Evolutionary conservation across 148 eudicot species (phyloP).

Genomic region (Vaccinium macrocarpon): DNA sequence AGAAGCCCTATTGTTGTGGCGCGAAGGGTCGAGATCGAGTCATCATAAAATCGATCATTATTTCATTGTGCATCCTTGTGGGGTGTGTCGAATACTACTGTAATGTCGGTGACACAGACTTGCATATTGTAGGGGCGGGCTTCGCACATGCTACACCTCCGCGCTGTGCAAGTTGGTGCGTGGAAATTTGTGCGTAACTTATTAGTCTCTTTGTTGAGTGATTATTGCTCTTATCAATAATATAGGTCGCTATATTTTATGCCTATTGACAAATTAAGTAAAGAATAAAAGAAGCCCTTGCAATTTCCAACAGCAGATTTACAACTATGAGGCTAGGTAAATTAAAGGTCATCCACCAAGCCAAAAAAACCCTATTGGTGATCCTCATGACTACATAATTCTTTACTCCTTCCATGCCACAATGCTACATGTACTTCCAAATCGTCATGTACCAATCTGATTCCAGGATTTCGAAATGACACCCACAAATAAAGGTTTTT

Average conservation of each 20-base stretch:
- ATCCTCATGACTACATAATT: no score
- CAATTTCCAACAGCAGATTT: no score
- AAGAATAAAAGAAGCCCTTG: no score
- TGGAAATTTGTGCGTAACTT: neutral
- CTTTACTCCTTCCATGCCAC: no score
- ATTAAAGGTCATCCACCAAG: no score
- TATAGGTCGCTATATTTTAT: neutral
- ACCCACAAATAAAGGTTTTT: no score
- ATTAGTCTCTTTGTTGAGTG: neutral
- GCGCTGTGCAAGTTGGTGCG: neutral
- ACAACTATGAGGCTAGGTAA: no score
- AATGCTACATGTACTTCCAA: no score
- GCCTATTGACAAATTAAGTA: no score
- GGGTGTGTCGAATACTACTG: neutral
- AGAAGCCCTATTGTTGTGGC: neutral
- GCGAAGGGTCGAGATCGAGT: neutral
- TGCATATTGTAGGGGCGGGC: neutral
- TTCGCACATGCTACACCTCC: neutral
- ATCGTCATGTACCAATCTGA: no score
- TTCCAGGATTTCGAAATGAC: no score
- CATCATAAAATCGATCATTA: neutral
- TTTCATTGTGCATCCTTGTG: neutral
- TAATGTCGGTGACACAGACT: neutral
- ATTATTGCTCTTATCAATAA: neutral
- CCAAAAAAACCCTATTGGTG: no score